Base-by-base conservation (phyloP, 345 rosid genomes). In the Laguncularia racemosa region DNA sequence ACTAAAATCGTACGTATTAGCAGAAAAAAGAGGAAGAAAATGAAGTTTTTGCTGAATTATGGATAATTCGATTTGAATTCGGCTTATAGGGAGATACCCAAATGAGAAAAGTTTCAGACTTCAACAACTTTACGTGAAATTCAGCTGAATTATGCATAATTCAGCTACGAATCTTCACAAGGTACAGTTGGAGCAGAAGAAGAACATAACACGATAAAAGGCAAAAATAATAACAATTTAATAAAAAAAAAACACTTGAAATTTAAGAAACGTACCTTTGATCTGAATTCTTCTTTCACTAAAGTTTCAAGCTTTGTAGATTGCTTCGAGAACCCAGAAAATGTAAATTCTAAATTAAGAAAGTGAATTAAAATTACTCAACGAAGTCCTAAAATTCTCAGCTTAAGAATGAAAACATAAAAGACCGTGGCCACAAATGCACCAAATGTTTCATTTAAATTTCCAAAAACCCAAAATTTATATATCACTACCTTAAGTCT, bases 281-380 rank as follows among this genome's bases (percentile, higher is more conserved):
- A 66, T 77, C 82, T 57, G 71, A 74, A 63, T 52, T 63, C 10
- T 48, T 40, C 14, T 20, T 9, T 33, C 9, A 8, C 44, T n/a
- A 15, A 45, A 14, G 16, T 33, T 38, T 26, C 51, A 33, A 53
- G 67, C 67, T 55, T 55, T 46, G 12, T 26, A 7, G 56, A 57
- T 19, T 21, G 57, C 66, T 46, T 52, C 56, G 19, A 57, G 16
- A 46, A 50, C 60, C 17, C 51, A 54, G 20, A 50, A 58, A 59
- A 21, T 16, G 2, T 21, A 62, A 67, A 20, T 18, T 26, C 52
- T 21, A 50, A 2, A 12, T 19, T 11, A 38, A 26, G 21, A 49
- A 50, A 70, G 58, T 76, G 77, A 59, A 16, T 55, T 62, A 52
- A 65, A 71, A 60, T 23, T 69, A 64, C 76, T 60, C 53, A 53